phyloP scores from a whole-genome alignment of 192 early-diverging fungal genomes.

The Podila minutissima region DNA sequence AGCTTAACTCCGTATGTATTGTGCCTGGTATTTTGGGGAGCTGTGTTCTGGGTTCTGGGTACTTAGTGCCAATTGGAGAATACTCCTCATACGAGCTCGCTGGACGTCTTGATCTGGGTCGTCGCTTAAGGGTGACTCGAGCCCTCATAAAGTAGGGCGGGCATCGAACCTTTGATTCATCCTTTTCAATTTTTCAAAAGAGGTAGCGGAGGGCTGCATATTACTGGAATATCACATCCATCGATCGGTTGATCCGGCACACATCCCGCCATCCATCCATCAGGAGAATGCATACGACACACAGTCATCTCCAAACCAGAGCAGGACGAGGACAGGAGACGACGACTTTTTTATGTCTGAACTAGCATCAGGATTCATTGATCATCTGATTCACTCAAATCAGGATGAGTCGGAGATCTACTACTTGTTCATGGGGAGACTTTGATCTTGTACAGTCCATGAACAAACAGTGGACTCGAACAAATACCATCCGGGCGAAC shows the following conservation, averaged over 20 bases:
- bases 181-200: conserved; percentile 51
- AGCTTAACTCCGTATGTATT: too few species aligned
- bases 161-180: conserved; percentile 12
- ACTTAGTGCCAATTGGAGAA: too few species aligned
- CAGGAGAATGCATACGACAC: not conserved
- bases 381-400: not conserved
- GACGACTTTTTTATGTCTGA: not conserved
- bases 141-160: not conserved
- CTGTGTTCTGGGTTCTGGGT: too few species aligned
- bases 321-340: not conserved
- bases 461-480: not conserved
- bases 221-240: not conserved
- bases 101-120: not conserved
- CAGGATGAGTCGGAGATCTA: not conserved
- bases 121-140: not conserved
- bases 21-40: too few species aligned
- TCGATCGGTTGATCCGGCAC: not conserved
- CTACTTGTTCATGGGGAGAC: not conserved
- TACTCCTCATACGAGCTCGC: not conserved
- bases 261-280: conserved; percentile 28
- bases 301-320: not conserved
- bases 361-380: not conserved
- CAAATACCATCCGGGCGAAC: too few species aligned
- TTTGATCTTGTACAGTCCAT: not conserved
- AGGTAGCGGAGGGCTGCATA: conserved; percentile 6